Percentiles rank a stretch among this genome's conserved stretches.
These are phyloP conservation scores for Linderina pennispora DNA, from an alignment of 192 early-diverging fungal species.

Conservation along the genomic window DNA sequence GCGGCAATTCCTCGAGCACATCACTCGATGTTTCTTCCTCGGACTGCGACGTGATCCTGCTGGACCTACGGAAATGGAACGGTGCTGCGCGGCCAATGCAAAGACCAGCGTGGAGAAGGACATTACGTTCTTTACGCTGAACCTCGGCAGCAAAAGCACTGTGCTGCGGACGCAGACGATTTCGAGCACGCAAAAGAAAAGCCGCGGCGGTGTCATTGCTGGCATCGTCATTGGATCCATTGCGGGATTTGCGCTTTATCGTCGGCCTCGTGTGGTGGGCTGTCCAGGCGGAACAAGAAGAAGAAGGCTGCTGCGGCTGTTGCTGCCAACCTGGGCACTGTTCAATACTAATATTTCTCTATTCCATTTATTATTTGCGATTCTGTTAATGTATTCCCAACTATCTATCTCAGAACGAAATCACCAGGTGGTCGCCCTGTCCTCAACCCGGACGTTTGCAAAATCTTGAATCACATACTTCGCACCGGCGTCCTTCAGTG, in stretches of 20 bases:
- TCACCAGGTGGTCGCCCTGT: slow-evolving; percentile 5
- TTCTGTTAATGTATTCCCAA: no score
- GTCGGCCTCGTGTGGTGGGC: slow-evolving; percentile 9
- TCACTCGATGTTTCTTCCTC: slow-evolving; percentile 1
- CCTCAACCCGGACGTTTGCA: neutral
- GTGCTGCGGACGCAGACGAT: slow-evolving; percentile 31
- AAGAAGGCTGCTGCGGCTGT: no score
- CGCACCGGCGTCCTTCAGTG: slow-evolving; percentile 14
- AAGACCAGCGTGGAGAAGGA: slow-evolving; percentile 12
- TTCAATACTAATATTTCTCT: no score
- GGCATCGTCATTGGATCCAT: slow-evolving; percentile 34
- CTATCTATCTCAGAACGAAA: neutral
- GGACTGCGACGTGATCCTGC: slow-evolving; percentile 26
- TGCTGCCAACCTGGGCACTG: no score
- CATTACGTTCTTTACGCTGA: slow-evolving; percentile 34
- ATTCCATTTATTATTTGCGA: no score
- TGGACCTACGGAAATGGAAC: slow-evolving; percentile 18
- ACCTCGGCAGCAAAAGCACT: slow-evolving; percentile 10
- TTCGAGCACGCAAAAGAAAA: slow-evolving; percentile 16
- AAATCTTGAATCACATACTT: slow-evolving; percentile 22
- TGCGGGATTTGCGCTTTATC: slow-evolving; percentile 17
- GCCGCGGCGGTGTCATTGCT: slow-evolving; percentile 18
- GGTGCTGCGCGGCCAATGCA: slow-evolving; percentile 29
- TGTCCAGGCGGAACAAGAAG: slow-evolving; percentile 3
- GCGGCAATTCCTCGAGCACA: slow-evolving; percentile 21